A percentile compares a stretch with the other conserved stretches of the same genome.
Evolutionary conservation across 768 basidiomycete genomes (phyloP).

Genomic region (Clitopilus passeckerianus): DNA sequence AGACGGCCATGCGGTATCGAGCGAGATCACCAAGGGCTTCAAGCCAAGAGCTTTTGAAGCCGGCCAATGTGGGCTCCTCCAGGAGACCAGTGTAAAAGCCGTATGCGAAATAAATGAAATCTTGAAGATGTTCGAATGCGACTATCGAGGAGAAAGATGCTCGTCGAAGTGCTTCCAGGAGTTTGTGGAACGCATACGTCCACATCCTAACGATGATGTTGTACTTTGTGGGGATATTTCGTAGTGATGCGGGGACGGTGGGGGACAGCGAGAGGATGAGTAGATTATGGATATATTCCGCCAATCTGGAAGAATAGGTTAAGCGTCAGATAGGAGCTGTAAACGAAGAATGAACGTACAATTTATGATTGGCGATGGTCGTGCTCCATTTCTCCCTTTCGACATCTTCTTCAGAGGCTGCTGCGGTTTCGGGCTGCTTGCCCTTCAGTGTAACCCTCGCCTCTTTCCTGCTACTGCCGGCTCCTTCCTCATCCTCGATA

Average conservation of each 20-base stretch:
- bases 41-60: constrained; percentile 84
- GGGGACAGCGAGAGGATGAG: constrained; percentile 83
- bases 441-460: constrained; percentile 38
- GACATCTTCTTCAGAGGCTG: constrained; percentile 40
- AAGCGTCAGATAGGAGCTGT: constrained; percentile 8
- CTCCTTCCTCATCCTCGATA: constrained; percentile 41
- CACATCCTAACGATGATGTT: constrained; percentile 93
- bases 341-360: constrained; percentile 41
- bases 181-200: constrained; percentile 86
- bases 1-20: constrained; percentile 92
- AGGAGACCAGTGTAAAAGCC: constrained; percentile 87
- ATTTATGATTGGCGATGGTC: constrained; percentile 76
- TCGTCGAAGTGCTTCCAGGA: constrained; percentile 86
- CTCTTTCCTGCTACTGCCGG: constrained; percentile 33
- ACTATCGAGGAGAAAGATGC: constrained; percentile 65
- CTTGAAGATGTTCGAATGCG: constrained; percentile 88
- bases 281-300: constrained; percentile 86
- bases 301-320: constrained; percentile 52
- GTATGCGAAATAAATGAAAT: constrained; percentile 94
- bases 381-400: constrained; percentile 77
- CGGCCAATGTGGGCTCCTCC: constrained; percentile 68
- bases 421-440: constrained; percentile 24
- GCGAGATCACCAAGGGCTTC: constrained; percentile 97
- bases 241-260: constrained; percentile 81
- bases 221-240: constrained; percentile 89